Base-by-base conservation (phyloP, 140 eudicot genomes). In the Erigeron philadelphicus region DNA sequence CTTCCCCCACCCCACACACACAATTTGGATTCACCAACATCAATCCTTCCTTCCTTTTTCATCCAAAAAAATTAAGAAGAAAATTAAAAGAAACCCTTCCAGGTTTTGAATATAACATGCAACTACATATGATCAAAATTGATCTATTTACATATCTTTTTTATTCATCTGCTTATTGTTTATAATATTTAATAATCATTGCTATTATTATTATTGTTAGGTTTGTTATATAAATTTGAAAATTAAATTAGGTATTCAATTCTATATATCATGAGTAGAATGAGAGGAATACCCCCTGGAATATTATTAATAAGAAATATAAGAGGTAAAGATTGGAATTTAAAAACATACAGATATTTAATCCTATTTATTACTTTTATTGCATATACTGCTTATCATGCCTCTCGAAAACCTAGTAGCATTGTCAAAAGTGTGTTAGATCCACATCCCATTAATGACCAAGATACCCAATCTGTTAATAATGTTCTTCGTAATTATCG, bases 391-490 rank as follows among this genome's bases (percentile, higher is more conserved):
- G 62, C 91, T 43, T 91, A 88, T 76, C 97, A 91, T 64, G 97
- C 96, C 48, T 88, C 96, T 0, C 79, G 97, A 53, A 91, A 91
- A 72, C 96, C 97, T 35, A 88, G 86, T 46, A 86, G 96, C 71
- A 86, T 91, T 42, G 90, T 88, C 0, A 91, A 91, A 72, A 84
- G 92, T 73, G 96, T 88, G 10, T 71, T 91, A 43, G 78, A 88
- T 77, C 91, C 92, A 9, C 56, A 61, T 47, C 83, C 78, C 0
- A 4, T 3, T 0, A 47, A 18, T 1, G 41, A 25, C 1, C 17
- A n/a, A n/a, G n/a, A n/a, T n/a, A n/a, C n/a, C n/a, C n/a, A 21
- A 21, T 21, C 25, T 21, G 25, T 21, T 21, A 47, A 23, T 3
- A 31, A 23, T 8, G 62, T 19, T 12, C 64, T 42, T 59, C 64